These are phyloP conservation scores for Psilocybe sp. DNA, from an alignment of 768 basidiomycete genomes.

Conservation along the genomic window DNA sequence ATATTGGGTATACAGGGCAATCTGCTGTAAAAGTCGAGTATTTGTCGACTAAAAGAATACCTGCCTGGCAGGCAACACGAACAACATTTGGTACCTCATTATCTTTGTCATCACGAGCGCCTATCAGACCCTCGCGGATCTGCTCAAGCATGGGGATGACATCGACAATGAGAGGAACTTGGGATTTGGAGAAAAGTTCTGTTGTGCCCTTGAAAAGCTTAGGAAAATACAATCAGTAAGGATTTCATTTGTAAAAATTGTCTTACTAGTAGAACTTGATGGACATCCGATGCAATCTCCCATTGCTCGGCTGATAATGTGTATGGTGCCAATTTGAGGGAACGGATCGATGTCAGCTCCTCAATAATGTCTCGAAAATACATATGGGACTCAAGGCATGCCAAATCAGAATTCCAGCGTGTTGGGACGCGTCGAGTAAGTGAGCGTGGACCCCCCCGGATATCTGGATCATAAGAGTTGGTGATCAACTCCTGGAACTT, in stretches of 20 bases:
- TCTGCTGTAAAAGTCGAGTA: conserved; percentile 10
- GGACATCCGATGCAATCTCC: conserved; percentile 22
- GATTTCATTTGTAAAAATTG: too few relatives aligned
- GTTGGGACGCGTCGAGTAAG: conserved; percentile 23
- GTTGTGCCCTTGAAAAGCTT: too few relatives aligned
- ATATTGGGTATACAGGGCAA: too few relatives aligned
- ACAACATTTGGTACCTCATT: conserved; percentile 14
- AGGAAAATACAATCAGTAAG: too few relatives aligned
- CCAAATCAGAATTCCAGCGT: conserved; percentile 28
- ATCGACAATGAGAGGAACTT: conserved; percentile 18
- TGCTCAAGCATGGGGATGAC: conserved; percentile 7
- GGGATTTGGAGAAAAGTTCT: conserved; percentile 21
- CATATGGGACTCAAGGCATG: conserved; percentile 22
- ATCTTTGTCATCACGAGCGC: conserved; percentile 11
- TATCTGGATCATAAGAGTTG: conserved; percentile 10
- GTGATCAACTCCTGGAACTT: conserved; percentile 22
- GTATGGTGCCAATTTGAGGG: conserved; percentile 16
- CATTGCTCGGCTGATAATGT: conserved; percentile 19
- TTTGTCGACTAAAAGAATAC: conserved; percentile 15
- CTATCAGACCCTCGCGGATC: conserved; percentile 12
- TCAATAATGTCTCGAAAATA: conserved; percentile 20
- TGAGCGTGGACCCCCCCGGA: conserved; percentile 3
- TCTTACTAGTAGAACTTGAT: conserved; percentile 21
- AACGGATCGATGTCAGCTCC: conserved; percentile 14
- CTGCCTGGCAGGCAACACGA: conserved; percentile 16